Evolutionary conservation across 163 green algal species (phyloP).

Genomic region (Chlamydomonas reinhardtii): DNA sequence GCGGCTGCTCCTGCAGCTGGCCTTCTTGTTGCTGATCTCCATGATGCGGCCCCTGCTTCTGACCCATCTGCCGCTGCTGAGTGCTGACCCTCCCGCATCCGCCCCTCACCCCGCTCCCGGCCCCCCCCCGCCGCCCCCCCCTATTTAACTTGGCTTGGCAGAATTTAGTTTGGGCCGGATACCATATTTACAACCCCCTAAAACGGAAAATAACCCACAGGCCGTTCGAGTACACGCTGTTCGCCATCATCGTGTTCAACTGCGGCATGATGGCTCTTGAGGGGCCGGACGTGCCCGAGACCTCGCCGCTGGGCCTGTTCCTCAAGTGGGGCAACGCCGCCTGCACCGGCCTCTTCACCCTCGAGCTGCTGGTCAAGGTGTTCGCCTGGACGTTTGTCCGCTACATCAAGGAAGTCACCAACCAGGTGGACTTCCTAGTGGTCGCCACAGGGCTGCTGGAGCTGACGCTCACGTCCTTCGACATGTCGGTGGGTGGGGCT

Average conservation of each 20-base stretch:
- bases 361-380: slow-evolving; percentile 78
- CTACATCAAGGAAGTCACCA: slow-evolving; percentile 77
- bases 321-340: slow-evolving; percentile 50
- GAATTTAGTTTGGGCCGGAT: no score
- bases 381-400: slow-evolving; percentile 72
- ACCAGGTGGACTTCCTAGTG: slow-evolving; percentile 82
- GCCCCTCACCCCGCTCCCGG: no score
- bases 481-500: neutral
- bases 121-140: no score
- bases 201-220: no score
- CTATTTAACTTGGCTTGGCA: no score
- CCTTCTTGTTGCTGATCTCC: no score
- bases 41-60: no score
- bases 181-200: no score
- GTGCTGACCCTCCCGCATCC: no score
- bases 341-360: slow-evolving; percentile 76
- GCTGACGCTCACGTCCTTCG: slow-evolving; percentile 62
- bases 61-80: no score
- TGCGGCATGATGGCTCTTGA: slow-evolving; percentile 74
- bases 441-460: slow-evolving; percentile 73
- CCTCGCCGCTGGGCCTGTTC: slow-evolving; percentile 14
- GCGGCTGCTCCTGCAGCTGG: no score
- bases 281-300: slow-evolving; percentile 31
- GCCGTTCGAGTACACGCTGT: slow-evolving; percentile 80
- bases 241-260: slow-evolving; percentile 76